Conservation (phyloP, 2,329 filamentous ascomycete species). For the Neurospora sp. region DNA sequence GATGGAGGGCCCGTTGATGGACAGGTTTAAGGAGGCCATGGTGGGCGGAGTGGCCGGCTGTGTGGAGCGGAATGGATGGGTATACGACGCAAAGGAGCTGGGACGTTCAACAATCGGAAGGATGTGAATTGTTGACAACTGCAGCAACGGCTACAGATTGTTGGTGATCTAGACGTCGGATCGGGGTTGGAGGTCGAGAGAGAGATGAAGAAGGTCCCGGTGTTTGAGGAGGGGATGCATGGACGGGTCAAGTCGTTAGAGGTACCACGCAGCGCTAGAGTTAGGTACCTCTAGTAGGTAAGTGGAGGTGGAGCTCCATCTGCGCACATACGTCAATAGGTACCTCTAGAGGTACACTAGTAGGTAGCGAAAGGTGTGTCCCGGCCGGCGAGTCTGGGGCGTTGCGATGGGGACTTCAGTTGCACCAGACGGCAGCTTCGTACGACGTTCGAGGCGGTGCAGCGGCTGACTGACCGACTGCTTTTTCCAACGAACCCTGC, state of each 20-base stretch:
- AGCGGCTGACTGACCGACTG: neutral
- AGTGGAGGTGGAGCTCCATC: neutral
- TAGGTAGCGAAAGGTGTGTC: neutral
- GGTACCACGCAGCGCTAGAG: neutral
- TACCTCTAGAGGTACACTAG: neutral
- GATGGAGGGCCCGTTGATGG: slow-evolving; percentile 72
- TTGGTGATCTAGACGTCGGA: neutral
- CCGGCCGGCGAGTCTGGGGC: neutral
- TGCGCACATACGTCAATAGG: neutral
- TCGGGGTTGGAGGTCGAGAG: neutral
- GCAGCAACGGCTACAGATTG: neutral
- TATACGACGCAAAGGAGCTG: neutral
- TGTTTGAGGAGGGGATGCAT: neutral
- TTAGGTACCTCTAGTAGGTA: neutral
- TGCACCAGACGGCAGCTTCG: neutral
- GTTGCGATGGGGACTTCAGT: neutral
- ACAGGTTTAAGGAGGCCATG: slow-evolving; percentile 76
- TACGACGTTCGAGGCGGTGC: neutral
- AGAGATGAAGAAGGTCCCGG: neutral
- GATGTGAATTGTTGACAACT: neutral
- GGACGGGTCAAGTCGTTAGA: neutral
- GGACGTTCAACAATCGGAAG: neutral
- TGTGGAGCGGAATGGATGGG: neutral
- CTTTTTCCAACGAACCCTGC: neutral
- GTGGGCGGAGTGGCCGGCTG: slow-evolving; percentile 12